Conservation (phyloP, 2,329 filamentous ascomycete species). For the Fonsecaea pedrosoi region DNA sequence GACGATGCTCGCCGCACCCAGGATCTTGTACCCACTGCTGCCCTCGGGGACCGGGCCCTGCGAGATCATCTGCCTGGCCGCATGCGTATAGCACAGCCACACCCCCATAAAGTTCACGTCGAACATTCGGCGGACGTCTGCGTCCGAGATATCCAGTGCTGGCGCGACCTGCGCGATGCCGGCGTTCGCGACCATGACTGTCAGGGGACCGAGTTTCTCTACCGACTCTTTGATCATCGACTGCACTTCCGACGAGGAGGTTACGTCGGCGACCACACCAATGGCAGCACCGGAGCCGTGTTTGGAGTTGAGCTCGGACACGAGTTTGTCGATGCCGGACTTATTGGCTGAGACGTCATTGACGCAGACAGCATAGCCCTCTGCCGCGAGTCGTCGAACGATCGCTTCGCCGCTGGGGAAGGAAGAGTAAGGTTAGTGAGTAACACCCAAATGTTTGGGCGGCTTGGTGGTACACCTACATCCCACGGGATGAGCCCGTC, state of each 20-base stretch:
- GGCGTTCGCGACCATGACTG: slow-evolving; percentile 66
- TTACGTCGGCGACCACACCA: slow-evolving; percentile 66
- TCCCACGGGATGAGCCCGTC: slow-evolving; percentile 51
- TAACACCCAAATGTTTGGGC: neutral
- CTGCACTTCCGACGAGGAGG: slow-evolving; percentile 61
- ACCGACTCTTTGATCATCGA: slow-evolving; percentile 61
- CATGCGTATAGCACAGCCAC: slow-evolving; percentile 69
- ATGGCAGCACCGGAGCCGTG: slow-evolving; percentile 49
- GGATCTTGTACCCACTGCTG: slow-evolving; percentile 53
- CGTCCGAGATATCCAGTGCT: slow-evolving; percentile 62
- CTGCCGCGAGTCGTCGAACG: slow-evolving; percentile 67
- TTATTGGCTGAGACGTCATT: slow-evolving; percentile 66
- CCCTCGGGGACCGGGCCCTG: slow-evolving; percentile 58
- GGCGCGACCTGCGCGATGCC: slow-evolving; percentile 66
- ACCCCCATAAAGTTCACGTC: slow-evolving; percentile 68
- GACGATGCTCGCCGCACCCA: slow-evolving; percentile 63
- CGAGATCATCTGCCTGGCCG: slow-evolving; percentile 69
- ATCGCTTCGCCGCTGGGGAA: slow-evolving; percentile 45
- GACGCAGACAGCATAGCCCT: slow-evolving; percentile 71
- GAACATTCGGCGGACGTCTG: slow-evolving; percentile 66
- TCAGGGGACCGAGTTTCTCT: slow-evolving; percentile 58
- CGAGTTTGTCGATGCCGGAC: slow-evolving; percentile 58
- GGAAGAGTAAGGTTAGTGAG: slow-evolving; percentile 2
- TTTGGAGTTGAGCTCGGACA: slow-evolving; percentile 37
- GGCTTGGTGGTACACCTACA: slow-evolving; percentile 41